phyloP scores from a whole-genome alignment of 495 filamentous ascomycete genomes.

The Cudoniella acicularis region DNA sequence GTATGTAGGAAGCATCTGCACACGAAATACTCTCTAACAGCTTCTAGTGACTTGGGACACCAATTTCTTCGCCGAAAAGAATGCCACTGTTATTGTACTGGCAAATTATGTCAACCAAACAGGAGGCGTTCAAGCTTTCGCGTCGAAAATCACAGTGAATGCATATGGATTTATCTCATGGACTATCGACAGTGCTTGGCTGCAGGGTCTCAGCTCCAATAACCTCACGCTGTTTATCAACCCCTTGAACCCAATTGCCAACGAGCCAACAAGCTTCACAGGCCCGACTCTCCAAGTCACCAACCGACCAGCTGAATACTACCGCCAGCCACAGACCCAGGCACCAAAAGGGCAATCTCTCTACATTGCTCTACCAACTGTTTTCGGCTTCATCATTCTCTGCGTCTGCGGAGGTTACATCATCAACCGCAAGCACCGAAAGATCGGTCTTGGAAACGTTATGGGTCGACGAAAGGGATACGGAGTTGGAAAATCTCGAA shows the following conservation, averaged over 20 bases:
- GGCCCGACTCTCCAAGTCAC: conserved; percentile 14
- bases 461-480: conserved; percentile 22
- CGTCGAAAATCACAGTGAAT: not conserved
- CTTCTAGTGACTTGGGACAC: conserved; percentile 19
- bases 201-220: conserved; percentile 9
- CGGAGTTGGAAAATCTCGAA: conserved; percentile 12
- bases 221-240: conserved; percentile 17
- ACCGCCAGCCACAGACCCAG: conserved; percentile 2
- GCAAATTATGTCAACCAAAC: conserved; percentile 19
- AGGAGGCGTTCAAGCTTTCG: conserved; percentile 14
- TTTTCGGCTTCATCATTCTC: conserved; percentile 18
- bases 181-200: conserved; percentile 16
- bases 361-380: conserved; percentile 19
- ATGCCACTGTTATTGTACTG: conserved; percentile 7
- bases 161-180: conserved; percentile 8
- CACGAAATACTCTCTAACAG: not conserved
- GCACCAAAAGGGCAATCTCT: conserved; percentile 14
- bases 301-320: conserved; percentile 7
- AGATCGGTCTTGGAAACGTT: conserved; percentile 19
- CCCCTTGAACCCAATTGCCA: conserved; percentile 2
- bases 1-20: conserved; percentile 10
- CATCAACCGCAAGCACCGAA: conserved; percentile 15
- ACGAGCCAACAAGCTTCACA: conserved; percentile 2
- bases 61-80: conserved; percentile 9
- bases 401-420: conserved; percentile 12